Conservation (phyloP, 1,284 basidiomycete genomes). For the Ustilago sp. region DNA sequence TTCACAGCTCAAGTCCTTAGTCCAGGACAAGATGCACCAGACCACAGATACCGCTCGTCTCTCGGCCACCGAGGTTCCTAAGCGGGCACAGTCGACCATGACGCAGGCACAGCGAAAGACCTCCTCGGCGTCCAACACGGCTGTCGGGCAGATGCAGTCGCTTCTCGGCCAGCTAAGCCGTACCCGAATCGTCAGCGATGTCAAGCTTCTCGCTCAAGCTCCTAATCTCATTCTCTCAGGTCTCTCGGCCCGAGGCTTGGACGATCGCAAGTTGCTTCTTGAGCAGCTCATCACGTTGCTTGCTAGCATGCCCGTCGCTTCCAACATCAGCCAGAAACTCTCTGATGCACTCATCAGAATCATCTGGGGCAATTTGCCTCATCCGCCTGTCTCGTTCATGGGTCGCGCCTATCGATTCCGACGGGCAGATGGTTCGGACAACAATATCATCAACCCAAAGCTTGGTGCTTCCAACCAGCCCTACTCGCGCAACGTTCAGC, state of each 20-base stretch:
- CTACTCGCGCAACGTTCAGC: constrained; percentile 48
- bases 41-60: constrained; percentile 38
- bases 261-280: constrained; percentile 61
- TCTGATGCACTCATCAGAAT: constrained; percentile 47
- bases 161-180: constrained; percentile 35
- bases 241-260: constrained; percentile 39
- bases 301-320: constrained; percentile 50
- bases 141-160: constrained; percentile 23
- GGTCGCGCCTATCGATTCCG: constrained; percentile 70
- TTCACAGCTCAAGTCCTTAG: constrained; percentile 28
- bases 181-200: constrained; percentile 39
- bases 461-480: constrained; percentile 72
- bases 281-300: constrained; percentile 56
- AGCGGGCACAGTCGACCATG: constrained; percentile 18
- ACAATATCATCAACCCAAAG: constrained; percentile 79
- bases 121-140: not conserved
- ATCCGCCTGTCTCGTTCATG: constrained; percentile 79
- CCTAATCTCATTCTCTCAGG: constrained; percentile 30
- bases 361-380: constrained; percentile 74
- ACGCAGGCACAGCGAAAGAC: constrained; percentile 30
- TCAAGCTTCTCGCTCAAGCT: constrained; percentile 40
- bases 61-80: constrained; percentile 24
- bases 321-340: constrained; percentile 36
- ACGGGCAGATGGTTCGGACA: constrained; percentile 71
- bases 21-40: constrained; percentile 37